These are phyloP conservation scores for Cyberlindnera meyerae DNA, from an alignment of 805 yeast genomes.

Conservation along the genomic window DNA sequence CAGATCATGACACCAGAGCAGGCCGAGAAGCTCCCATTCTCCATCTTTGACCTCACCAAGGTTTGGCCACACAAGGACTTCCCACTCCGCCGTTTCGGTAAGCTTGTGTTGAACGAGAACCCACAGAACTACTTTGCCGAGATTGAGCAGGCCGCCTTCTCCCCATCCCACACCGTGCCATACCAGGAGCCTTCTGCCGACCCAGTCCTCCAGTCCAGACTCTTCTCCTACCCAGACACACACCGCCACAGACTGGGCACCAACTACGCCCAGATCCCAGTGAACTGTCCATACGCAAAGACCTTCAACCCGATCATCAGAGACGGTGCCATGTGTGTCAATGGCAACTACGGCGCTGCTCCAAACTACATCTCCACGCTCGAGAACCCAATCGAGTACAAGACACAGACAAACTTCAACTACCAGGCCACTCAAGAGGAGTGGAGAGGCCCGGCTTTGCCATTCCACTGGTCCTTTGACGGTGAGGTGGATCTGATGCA, in stretches of 20 bases:
- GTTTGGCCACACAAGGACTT: conserved; percentile 86
- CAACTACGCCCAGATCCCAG: conserved; percentile 82
- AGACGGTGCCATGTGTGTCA: conserved; percentile 73
- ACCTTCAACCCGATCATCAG: conserved; percentile 68
- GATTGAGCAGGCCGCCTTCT: conserved; percentile 80
- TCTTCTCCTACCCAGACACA: conserved; percentile 81
- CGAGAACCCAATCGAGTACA: conserved; percentile 30
- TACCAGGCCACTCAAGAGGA: conserved; percentile 66
- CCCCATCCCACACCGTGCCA: conserved; percentile 82
- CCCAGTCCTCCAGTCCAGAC: conserved; percentile 77
- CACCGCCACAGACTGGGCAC: conserved; percentile 75
- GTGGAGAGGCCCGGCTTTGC: conserved; percentile 78
- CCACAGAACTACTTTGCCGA: conserved; percentile 86
- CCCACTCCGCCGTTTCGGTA: conserved; percentile 85
- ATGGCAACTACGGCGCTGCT: conserved; percentile 68
- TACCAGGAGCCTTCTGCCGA: conserved; percentile 80
- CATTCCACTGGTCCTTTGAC: conserved; percentile 77
- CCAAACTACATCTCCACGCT: conserved; percentile 68
- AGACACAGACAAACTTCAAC: conserved; percentile 22
- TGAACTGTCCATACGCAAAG: conserved; percentile 70
- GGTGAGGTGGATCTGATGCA: conserved; percentile 73
- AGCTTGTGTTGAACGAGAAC: conserved; percentile 72
- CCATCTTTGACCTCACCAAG: conserved; percentile 87
- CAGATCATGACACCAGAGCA: conserved; percentile 85
- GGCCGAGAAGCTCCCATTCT: conserved; percentile 69